Conservation (phyloP, 352 stramenopile species). For the Phytophthora syringae region DNA sequence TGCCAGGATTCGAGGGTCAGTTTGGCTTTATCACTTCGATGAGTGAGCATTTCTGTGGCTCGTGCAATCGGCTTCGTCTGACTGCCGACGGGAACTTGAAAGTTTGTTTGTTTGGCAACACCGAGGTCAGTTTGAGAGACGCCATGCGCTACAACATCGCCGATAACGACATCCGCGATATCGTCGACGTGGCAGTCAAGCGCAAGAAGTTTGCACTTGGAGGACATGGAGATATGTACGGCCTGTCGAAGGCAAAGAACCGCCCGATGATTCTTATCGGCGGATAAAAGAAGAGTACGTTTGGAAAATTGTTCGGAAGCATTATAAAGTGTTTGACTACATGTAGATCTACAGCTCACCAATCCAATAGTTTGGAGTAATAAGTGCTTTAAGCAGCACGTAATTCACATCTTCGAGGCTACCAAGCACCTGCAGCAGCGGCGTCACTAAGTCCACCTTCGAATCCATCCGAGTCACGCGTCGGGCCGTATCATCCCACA, state of each 20-base stretch:
- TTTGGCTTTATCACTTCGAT: conserved; percentile 98
- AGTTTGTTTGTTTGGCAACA: conserved; percentile 97
- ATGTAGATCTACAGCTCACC: background rate
- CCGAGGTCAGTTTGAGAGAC: conserved; percentile 94
- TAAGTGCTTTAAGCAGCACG: conserved; percentile 22
- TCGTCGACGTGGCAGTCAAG: conserved; percentile 92
- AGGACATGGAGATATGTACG: conserved; percentile 95
- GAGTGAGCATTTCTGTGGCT: conserved; percentile 97
- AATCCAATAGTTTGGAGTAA: background rate
- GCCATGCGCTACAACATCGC: conserved; percentile 81
- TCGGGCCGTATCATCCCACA: conserved; percentile 13
- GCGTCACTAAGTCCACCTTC: conserved; percentile 12
- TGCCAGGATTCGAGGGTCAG: conserved; percentile 69
- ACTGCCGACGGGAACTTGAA: conserved; percentile 96
- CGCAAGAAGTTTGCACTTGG: conserved; percentile 95
- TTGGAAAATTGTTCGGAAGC: background rate
- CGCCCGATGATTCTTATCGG: conserved; percentile 98
- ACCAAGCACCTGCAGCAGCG: conserved; percentile 20
- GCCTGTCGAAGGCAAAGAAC: conserved; percentile 93
- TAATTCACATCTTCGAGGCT: conserved; percentile 17
- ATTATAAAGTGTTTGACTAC: no score
- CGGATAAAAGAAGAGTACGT: conserved; percentile 64
- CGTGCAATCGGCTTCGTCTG: conserved; percentile 97
- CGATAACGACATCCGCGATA: conserved; percentile 84
- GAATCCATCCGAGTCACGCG: conserved; percentile 9